Percentiles rank a stretch among this genome's conserved stretches.
phyloP scores from a whole-genome alignment of 83 land plant genomes.

The Diphasiastrum complanatum region DNA sequence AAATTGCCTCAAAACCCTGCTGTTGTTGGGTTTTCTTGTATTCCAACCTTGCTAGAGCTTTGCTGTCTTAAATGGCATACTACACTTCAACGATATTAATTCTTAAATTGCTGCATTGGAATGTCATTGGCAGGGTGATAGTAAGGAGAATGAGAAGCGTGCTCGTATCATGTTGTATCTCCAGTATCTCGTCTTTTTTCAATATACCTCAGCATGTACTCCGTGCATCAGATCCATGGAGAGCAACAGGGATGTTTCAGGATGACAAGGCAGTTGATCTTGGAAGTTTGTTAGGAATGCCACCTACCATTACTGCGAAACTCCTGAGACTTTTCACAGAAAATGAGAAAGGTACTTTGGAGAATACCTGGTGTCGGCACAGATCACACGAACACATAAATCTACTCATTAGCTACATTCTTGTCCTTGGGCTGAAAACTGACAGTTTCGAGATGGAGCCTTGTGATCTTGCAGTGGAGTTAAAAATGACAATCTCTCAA shows the following conservation, averaged over 20 bases:
- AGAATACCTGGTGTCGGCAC: slow-evolving; percentile 13
- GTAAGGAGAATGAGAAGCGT: slow-evolving; percentile 34
- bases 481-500: slow-evolving; percentile 35
- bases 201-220: background rate
- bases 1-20: too few species aligned
- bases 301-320: slow-evolving; percentile 37
- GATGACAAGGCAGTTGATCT: slow-evolving; percentile 18
- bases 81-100: too few species aligned
- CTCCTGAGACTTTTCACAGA: slow-evolving; percentile 39
- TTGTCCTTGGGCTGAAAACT: slow-evolving; percentile 58
- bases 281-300: slow-evolving; percentile 39
- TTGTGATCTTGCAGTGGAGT: slow-evolving; percentile 63
- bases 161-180: slow-evolving; percentile 59
- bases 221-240: slow-evolving; percentile 12
- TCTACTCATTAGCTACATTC: slow-evolving; percentile 57
- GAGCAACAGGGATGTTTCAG: background rate
- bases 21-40: too few species aligned
- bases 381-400: slow-evolving; percentile 41
- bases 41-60: too few species aligned
- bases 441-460: slow-evolving; percentile 59
- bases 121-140: slow-evolving; percentile 45
- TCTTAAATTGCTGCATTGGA: too few species aligned
- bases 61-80: too few species aligned
- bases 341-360: background rate
- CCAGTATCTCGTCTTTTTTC: slow-evolving; percentile 43